phyloP scores from a whole-genome alignment of 1,139 yeast species.

The Yamadazyma epiphylla region DNA sequence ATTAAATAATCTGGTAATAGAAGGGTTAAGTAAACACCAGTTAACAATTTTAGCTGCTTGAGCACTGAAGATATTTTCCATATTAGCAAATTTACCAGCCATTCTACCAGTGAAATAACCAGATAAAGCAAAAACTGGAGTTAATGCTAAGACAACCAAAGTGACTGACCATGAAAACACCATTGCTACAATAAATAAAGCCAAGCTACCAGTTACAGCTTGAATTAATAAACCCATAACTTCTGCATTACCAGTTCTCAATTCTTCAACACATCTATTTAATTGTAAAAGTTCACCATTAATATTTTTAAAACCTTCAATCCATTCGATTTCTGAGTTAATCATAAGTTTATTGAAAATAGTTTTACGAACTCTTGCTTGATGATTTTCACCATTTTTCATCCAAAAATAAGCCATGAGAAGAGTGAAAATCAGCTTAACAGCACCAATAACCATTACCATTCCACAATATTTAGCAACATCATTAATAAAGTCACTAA shows the following conservation, averaged over 20 bases:
- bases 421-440: constrained; percentile 51
- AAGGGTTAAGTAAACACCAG: constrained; percentile 65
- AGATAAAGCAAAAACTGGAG: constrained; percentile 60
- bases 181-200: constrained; percentile 65
- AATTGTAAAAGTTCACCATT: constrained; percentile 64
- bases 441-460: constrained; percentile 56
- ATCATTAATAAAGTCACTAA: constrained; percentile 35
- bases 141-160: constrained; percentile 61
- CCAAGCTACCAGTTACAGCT: constrained; percentile 47
- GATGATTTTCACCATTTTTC: constrained; percentile 70
- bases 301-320: constrained; percentile 50
- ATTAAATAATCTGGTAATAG: constrained; percentile 58
- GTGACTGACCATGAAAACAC: constrained; percentile 83
- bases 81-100: constrained; percentile 46
- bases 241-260: constrained; percentile 67
- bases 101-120: constrained; percentile 50
- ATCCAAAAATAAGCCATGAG: constrained; percentile 60
- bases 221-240: constrained; percentile 57
- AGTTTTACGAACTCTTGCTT: constrained; percentile 48
- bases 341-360: constrained; percentile 11
- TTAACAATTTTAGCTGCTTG: constrained; percentile 58
- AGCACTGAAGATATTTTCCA: constrained; percentile 56
- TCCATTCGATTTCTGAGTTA: constrained; percentile 44
- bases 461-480: constrained; percentile 49
- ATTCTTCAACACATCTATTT: constrained; percentile 76